Conservation (phyloP, 2,329 filamentous ascomycete genomes). For the Aspergillus sp. region DNA sequence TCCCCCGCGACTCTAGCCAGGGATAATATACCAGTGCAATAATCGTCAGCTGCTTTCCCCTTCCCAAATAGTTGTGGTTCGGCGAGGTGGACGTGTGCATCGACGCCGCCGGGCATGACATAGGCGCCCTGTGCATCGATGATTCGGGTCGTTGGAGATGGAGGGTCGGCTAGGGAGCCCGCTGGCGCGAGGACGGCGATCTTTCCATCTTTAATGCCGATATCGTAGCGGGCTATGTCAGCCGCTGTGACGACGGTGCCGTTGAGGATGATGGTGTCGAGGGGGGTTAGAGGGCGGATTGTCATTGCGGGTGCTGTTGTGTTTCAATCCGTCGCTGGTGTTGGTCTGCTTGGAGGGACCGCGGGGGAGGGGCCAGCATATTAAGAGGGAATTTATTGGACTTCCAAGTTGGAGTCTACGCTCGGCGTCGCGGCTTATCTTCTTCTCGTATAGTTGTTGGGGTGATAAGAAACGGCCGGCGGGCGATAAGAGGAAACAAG, state of each 20-base stretch:
- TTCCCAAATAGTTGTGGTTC: conserved; percentile 32
- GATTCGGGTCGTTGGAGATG: conserved; percentile 29
- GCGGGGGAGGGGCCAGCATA: no score
- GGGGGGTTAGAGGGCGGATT: not conserved
- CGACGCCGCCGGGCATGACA: conserved; percentile 54
- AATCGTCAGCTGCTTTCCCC: conserved; percentile 28
- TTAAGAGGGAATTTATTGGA: no score
- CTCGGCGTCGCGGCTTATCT: no score
- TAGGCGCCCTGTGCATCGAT: conserved; percentile 52
- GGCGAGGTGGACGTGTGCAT: conserved; percentile 55
- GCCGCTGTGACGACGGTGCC: conserved; percentile 51
- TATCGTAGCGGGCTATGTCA: conserved; percentile 48
- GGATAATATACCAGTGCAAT: conserved; percentile 36
- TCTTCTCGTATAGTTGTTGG: no score
- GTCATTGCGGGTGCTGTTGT: not conserved
- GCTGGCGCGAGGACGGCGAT: conserved; percentile 48
- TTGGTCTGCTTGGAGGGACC: no score
- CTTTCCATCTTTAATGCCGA: conserved; percentile 51
- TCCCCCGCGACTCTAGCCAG: no score
- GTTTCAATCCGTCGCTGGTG: no score
- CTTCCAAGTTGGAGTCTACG: no score
- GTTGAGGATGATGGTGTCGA: conserved; percentile 50
- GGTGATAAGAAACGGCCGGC: no score
- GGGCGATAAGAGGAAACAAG: no score
- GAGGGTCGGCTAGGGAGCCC: conserved; percentile 35